These are phyloP conservation scores for Oryza meyeriana DNA, from an alignment of 176 grass and related monocot genomes.

Conservation along the genomic window DNA sequence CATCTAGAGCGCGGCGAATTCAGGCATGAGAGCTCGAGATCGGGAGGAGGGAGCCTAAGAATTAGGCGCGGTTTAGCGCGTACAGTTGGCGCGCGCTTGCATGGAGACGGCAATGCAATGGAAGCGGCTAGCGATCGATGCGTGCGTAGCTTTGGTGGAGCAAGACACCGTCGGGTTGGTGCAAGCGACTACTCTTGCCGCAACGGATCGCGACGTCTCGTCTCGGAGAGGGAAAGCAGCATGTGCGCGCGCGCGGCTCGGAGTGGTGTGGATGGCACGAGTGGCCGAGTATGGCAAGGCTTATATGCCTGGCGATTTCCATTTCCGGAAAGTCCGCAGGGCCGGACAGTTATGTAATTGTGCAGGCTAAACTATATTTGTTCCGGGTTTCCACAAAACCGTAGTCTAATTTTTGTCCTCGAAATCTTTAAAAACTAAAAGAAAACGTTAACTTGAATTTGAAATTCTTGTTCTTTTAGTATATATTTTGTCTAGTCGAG, in stretches of 20 bases:
- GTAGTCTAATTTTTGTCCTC: background rate
- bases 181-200: slow-evolving; percentile 7
- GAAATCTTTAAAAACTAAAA: background rate
- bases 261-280: too few relatives aligned
- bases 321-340: background rate
- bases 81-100: slow-evolving; percentile 38
- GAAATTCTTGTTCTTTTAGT: too few relatives aligned
- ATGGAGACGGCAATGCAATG: slow-evolving; percentile 20
- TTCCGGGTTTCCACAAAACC: too few relatives aligned
- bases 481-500: too few relatives aligned
- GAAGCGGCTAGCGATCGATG: background rate
- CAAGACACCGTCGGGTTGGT: background rate
- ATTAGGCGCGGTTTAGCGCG: slow-evolving; percentile 8
- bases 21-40: background rate
- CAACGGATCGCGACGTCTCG: background rate
- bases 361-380: background rate
- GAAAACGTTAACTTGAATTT: background rate
- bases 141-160: background rate
- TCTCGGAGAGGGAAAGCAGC: background rate
- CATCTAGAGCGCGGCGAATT: background rate
- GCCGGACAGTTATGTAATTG: too few relatives aligned
- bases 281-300: background rate
- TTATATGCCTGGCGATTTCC: slow-evolving; percentile 18
- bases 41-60: background rate
- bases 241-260: background rate